These are phyloP conservation scores for Breynia disticha DNA, from an alignment of 441 rosid species.

Conservation along the genomic window DNA sequence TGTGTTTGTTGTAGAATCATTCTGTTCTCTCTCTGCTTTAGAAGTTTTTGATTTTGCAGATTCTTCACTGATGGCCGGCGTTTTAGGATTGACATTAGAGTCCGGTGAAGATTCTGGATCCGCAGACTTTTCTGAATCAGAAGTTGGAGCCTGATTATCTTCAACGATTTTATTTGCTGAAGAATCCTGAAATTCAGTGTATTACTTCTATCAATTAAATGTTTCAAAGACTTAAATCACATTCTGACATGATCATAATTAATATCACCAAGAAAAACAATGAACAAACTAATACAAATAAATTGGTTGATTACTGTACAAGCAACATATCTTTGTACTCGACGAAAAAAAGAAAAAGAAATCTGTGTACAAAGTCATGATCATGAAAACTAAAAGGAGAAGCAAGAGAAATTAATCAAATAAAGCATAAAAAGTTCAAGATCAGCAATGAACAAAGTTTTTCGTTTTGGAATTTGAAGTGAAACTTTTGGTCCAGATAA, in stretches of 20 bases:
- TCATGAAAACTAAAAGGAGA: neutral
- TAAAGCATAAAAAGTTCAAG: no score
- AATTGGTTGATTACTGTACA: constrained; percentile 3
- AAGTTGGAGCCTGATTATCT: neutral
- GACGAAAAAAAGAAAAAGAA: neutral
- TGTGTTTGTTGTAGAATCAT: constrained; percentile 25
- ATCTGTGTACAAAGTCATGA: neutral
- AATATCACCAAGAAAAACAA: neutral
- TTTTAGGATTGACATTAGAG: neutral
- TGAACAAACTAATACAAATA: neutral
- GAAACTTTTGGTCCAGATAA: no score
- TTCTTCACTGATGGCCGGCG: neutral
- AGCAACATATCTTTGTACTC: neutral
- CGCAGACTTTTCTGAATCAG: neutral
- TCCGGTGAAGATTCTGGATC: neutral
- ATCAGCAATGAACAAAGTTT: no score
- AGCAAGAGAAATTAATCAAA: no score
- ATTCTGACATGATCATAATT: neutral
- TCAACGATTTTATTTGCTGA: neutral
- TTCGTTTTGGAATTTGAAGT: no score
- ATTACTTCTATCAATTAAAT: neutral
- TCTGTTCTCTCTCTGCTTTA: constrained; percentile 26
- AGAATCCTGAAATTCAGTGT: neutral
- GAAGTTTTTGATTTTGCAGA: neutral
- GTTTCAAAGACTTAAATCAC: neutral